Base-by-base conservation (phyloP, 1,139 yeast species). In the Debaryomycetaceae sp. region DNA sequence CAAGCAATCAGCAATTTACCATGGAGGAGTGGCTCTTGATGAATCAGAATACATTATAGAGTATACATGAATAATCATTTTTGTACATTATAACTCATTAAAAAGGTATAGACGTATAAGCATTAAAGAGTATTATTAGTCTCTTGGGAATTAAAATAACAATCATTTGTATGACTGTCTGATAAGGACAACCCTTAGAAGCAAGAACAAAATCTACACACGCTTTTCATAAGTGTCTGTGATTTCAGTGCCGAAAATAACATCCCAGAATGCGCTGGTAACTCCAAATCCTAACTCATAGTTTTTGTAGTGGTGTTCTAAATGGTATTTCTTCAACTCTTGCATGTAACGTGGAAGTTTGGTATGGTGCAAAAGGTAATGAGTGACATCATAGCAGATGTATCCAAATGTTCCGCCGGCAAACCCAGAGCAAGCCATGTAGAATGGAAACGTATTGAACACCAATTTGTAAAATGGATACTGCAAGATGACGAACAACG, bases 241-340 rank as follows among this genome's bases (percentile, higher is more conserved):
- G 47, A 72, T 70, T 50, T 71, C 76, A 33, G 97, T 92, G 40
- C 84, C 86, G 62, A 94, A 92, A 13, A 92, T 87, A 34, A 70
- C 77, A 63, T 92, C 98, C 98, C 98, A 92, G 64, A 88, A 88
- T 66, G 78, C 80, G 45, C 89, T 78, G 33, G 98, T 87, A 45
- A 92, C 98, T 52, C 99, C 99, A 53, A 88, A 92, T 1, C 98
- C 99, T 56, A 89, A 67, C 63, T 92, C 96, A 63, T 87, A 94
- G 64, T 94, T 91, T 70, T 91, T 91, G 73, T 92, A 92, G 60
- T 92, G 99, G 63, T 92, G 99, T 62, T 91, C 98, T 64, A 92
- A 76, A 64, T 92, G 99, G 59, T 87, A 83, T 39, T 85, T 87
- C 67, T 92, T 92, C 56, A 88, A 69, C 31, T 78, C 81, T 60